Evolutionary conservation across 1,284 basidiomycete genomes (phyloP).

Genomic region (Ganoderma boninense): DNA sequence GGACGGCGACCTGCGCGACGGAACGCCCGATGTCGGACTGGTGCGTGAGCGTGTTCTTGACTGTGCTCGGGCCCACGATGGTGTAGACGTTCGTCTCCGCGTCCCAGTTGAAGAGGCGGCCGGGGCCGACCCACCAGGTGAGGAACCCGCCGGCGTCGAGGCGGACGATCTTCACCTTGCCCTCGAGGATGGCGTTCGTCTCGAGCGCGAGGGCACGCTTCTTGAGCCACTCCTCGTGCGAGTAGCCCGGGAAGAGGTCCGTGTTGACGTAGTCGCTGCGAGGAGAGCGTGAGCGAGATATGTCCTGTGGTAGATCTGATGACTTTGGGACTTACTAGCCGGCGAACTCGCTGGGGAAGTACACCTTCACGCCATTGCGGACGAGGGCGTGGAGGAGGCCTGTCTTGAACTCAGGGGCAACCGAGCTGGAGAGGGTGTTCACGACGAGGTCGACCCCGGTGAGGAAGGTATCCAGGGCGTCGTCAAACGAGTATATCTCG

Average conservation of each 20-base stretch:
- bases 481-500: conserved; percentile 27
- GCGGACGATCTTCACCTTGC: conserved; percentile 35
- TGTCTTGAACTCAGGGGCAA: conserved; percentile 25
- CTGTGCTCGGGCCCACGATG: conserved; percentile 29
- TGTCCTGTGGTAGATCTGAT: neutral
- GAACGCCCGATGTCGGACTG: conserved; percentile 36
- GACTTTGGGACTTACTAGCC: conserved; percentile 26
- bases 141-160: conserved; percentile 38
- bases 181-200: conserved; percentile 24
- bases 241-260: conserved; percentile 34
- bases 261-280: conserved; percentile 34
- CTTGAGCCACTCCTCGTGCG: conserved; percentile 33
- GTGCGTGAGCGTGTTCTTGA: conserved; percentile 10
- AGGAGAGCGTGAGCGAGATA: too few relatives aligned
- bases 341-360: conserved; percentile 41
- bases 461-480: conserved; percentile 28
- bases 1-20: conserved; percentile 36
- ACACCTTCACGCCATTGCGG: conserved; percentile 32
- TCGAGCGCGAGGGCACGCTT: conserved; percentile 32
- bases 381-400: conserved; percentile 32
- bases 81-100: conserved; percentile 28
- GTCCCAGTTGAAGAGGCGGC: conserved; percentile 36
- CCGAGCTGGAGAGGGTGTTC: conserved; percentile 23
- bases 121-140: conserved; percentile 18
- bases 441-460: conserved; percentile 36